These are phyloP conservation scores for Sphaerulina populicola DNA, from an alignment of 2,329 filamentous ascomycete genomes.

Conservation along the genomic window DNA sequence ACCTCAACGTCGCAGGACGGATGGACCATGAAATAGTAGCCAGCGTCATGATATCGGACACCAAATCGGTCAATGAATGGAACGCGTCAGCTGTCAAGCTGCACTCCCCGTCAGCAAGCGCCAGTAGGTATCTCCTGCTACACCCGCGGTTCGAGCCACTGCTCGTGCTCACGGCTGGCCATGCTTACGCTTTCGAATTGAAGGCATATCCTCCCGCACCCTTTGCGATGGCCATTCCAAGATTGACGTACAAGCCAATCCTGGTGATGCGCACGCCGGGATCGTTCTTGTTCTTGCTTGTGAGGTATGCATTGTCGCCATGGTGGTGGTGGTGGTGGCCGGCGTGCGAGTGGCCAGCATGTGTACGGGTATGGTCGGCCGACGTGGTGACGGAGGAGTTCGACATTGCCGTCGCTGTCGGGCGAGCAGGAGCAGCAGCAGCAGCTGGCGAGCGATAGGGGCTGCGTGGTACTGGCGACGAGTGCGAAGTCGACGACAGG, in stretches of 20 bases:
- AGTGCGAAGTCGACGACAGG: neutral
- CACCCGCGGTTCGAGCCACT: neutral
- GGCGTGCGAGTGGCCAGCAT: slow-evolving; percentile 29
- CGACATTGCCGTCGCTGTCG: slow-evolving; percentile 18
- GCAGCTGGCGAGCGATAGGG: slow-evolving; percentile 25
- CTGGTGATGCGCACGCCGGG: slow-evolving; percentile 89
- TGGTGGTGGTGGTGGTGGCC: slow-evolving; percentile 63
- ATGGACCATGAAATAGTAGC: slow-evolving; percentile 91
- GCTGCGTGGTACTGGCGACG: slow-evolving; percentile 15
- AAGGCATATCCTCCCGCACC: slow-evolving; percentile 87
- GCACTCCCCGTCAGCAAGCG: slow-evolving; percentile 3
- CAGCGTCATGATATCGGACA: slow-evolving; percentile 88
- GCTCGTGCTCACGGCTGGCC: neutral
- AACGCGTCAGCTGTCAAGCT: slow-evolving; percentile 65
- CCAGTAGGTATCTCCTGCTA: neutral
- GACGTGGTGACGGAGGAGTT: neutral
- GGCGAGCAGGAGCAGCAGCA: neutral
- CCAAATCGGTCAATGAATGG: slow-evolving; percentile 89
- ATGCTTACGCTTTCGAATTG: slow-evolving; percentile 62
- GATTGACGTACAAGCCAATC: slow-evolving; percentile 78
- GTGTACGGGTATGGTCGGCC: slow-evolving; percentile 25
- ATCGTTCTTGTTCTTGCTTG: slow-evolving; percentile 76
- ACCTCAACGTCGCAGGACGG: slow-evolving; percentile 70
- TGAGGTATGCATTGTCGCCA: slow-evolving; percentile 77
- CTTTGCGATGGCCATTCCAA: slow-evolving; percentile 90